Evolutionary conservation across 495 filamentous ascomycete species (phyloP), one percentile per base, ranked within the genome.

Genomic region (Aspergillus homomorphus): DNA sequence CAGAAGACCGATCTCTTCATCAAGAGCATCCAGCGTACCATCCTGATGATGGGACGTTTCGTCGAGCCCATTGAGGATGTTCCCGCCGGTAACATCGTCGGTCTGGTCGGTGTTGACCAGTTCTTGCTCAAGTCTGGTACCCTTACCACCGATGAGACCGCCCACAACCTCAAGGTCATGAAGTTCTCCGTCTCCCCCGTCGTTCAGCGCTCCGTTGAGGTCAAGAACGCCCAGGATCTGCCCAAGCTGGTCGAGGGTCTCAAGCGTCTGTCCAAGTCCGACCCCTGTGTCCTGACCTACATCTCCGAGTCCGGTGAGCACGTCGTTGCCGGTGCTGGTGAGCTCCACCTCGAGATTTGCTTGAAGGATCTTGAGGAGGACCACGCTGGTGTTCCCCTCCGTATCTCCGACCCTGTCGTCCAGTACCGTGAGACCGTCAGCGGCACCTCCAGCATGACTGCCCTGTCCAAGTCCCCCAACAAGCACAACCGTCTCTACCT

Each of bases 101-200:
- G 94, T 83, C 82, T 99, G 66, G 94, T 99, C 71, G 94, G 94
- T 88, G 89, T 99, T 72, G 94, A 99, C 76, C 94, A 99, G 84
- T 99, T 99, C 89, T 82, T 99, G 80, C 91, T 99, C 84, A 99
- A 99, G 87, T 98, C 94, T 71, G 94, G 94, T 86, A 99, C 94
- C 65, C 87, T 99, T 63, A 96, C 92, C 77, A 99, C 95, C 71
- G 86, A 85, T 69, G 94, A 99, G 61, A 93, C 92, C 60, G 94
- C 94, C 68, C 94, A 99, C 88, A 99, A 99, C 86, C 79, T 99
- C 65, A 99, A 98, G 87, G 94, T 99, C 79, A 99, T 99, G 94
- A 96, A 96, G 82, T 99, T 99, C 89, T 99, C 94, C 69, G 94
- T 99, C 72, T 98, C 94, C 43, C 94, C 94, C 72, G 94, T 99